A percentile compares a stretch with the other conserved stretches of the same genome.
Evolutionary conservation across 225 moss, liverwort and hornwort genomes (phyloP).

Genomic region (Physcomitrellopsis africana): DNA sequence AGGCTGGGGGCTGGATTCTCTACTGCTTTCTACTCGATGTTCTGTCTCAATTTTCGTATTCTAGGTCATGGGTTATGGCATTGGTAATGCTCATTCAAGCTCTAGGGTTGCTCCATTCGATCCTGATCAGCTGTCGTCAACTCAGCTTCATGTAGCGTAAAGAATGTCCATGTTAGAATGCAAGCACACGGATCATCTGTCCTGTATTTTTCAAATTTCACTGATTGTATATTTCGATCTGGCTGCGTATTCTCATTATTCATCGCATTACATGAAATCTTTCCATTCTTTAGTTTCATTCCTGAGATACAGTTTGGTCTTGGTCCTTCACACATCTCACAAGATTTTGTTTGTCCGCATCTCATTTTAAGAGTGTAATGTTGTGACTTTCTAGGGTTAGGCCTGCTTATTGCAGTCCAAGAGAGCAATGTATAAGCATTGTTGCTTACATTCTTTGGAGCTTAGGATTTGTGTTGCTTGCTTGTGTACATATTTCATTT

Average conservation of each 20-base stretch:
- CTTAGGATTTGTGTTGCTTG: slow-evolving; percentile 12
- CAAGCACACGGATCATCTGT: neutral
- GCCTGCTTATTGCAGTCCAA: neutral
- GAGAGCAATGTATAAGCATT: neutral
- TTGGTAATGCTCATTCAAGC: slow-evolving; percentile 3
- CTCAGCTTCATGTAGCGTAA: neutral
- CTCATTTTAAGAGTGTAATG: neutral
- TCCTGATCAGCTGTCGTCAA: slow-evolving; percentile 28
- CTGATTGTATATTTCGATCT: slow-evolving; percentile 13
- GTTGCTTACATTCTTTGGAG: neutral
- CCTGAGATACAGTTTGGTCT: slow-evolving; percentile 19
- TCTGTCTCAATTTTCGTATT: slow-evolving; percentile 16
- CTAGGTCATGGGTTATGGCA: slow-evolving; percentile 24
- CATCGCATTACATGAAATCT: neutral
- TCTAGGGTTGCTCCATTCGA: slow-evolving; percentile 36
- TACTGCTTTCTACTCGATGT: neutral
- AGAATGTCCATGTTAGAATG: neutral
- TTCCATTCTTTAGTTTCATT: slow-evolving; percentile 11
- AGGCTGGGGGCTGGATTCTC: too few species aligned
- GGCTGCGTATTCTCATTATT: neutral
- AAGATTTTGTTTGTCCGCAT: slow-evolving; percentile 9
- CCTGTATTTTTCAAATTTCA: slow-evolving; percentile 5
- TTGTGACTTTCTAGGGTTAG: slow-evolving; percentile 30
- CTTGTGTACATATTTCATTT: neutral
- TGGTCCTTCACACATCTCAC: slow-evolving; percentile 3